Base-by-base conservation (phyloP, 2,329 filamentous ascomycete genomes). In the Botrytis byssoidea region DNA sequence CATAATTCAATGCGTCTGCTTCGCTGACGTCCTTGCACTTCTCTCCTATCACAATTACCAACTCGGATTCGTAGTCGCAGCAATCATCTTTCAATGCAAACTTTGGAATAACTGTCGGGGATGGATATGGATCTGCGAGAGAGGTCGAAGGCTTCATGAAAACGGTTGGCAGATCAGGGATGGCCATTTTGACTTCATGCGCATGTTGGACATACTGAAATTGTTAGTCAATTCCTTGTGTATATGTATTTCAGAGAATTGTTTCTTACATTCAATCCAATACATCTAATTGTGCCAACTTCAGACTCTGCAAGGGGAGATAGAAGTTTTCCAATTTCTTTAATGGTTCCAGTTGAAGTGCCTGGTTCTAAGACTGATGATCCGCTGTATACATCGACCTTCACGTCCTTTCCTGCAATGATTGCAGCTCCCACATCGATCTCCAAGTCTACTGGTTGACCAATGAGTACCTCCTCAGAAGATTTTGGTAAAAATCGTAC, bases 401-500 rank as follows among this genome's bases (percentile, higher is more conserved):
- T 78, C 51, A 91, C 88, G 59, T 90, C 86, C 75, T 88, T 82
- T 51, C 87, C 87, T 64, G 87, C 85, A 75, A 85, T 85, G 42
- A 90, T 80, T 25, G 88, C 88, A 40, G 85, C 79, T 63, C 89
- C 89, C 63, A 91, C 86, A 77, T 91, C 88, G 40, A 72, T 55
- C n/a, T 60, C 46, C 89, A 75, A 16, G 84, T 80, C 35, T 83
- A 84, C 81, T 2, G 88, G 88, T 77, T 90, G 85, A 48, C 88
- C 88, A 77, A 90, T 86, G 66, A 88, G 81, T 71, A 88, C 79
- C 75, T 85, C 85, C 74, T 82, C 81, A 66, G 86, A 84, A 8
- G 84, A 85, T 78, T 85, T 86, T 71, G 88, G 86, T 29, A 86
- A 80, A 77, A 90, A 90, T 70, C 88, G 87, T 76, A 90, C 87